A percentile compares a stretch with the other conserved stretches of the same genome.
Conservation (phyloP, 257 asterid genomes). For the Buddleja alternifolia region DNA sequence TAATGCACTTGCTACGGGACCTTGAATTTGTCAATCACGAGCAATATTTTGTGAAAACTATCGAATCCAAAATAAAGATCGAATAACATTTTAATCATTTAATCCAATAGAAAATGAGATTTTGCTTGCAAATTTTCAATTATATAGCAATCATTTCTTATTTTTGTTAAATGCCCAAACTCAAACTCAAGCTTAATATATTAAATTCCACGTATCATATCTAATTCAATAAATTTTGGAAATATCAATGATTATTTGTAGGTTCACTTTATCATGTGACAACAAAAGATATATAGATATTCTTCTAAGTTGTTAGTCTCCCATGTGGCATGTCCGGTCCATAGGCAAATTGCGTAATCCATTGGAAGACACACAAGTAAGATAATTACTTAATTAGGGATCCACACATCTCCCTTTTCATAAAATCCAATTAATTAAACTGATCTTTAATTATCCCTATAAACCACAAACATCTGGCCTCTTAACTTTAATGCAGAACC, state of each 20-base stretch:
- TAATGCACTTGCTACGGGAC: no score
- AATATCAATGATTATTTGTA: not conserved
- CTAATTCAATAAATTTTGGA: not conserved
- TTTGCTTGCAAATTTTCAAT: no score
- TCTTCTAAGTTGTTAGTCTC: not conserved
- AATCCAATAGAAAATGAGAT: no score
- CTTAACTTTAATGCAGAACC: not conserved
- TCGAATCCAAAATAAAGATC: no score
- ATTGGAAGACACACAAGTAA: not conserved
- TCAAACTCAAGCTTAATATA: not conserved
- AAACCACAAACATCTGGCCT: slow-evolving; percentile 1
- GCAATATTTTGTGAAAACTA: no score
- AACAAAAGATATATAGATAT: not conserved
- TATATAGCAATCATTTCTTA: no score
- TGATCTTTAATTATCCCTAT: not conserved
- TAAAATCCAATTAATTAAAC: not conserved
- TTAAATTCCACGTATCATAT: not conserved
- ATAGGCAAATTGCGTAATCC: slow-evolving; percentile 11
- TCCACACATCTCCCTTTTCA: not conserved
- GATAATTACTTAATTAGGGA: no score
- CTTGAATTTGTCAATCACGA: no score
- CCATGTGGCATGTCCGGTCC: slow-evolving; percentile 28
- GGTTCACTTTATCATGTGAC: not conserved
- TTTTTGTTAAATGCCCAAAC: no score
- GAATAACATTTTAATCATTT: no score